Base-by-base conservation (phyloP, 805 yeast genomes). In the Lachancea thermotolerans region DNA sequence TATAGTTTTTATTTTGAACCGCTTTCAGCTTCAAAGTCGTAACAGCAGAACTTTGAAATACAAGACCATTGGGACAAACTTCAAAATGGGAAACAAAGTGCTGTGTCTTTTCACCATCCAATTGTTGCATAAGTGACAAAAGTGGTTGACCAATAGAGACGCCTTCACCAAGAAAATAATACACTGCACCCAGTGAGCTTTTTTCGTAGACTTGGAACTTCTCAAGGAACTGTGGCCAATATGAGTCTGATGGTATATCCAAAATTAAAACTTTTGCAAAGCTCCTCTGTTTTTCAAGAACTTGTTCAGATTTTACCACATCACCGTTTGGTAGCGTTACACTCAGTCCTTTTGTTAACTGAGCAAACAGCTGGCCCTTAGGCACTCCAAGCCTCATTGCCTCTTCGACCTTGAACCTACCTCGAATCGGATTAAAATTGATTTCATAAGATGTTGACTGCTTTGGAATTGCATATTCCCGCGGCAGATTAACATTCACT, bases 1-100 rank as follows among this genome's bases (percentile, higher is more conserved):
- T 66, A 46, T 61, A 72, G 39, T 62, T 62, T 4, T 66, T 62
- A 4, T 66, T 64, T 52, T 77, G 73, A 7, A 83, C 51, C 2
- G 77, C 64, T 52, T 78, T 81, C 59, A 85, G 69, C 56, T 80
- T 81, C 48, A 85, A 58, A 1, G 76, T 65, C 15, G 74, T 67
- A 1, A 67, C 53, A 0, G 84, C 79, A 3, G 85, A 72, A 0
- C 81, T 73, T 28, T 68, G 72, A 60, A 79, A 81, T 5, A 78
- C 72, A 12, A 88, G 60, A 0, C 77, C 68, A 58, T 90, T 76
- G 15, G 86, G 78, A 10, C 82, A 70, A 41, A 84, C 69, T 12
- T 66, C 61, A 3, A 81, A 72, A 63, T 91, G 97, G n/a, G 93
- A 81, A 4, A 91, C 70, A 41, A 80, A 69, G 61, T 88, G 95